phyloP scores from a whole-genome alignment of 2,329 filamentous ascomycete genomes.

The Chrysoporthe deuterocubensis region DNA sequence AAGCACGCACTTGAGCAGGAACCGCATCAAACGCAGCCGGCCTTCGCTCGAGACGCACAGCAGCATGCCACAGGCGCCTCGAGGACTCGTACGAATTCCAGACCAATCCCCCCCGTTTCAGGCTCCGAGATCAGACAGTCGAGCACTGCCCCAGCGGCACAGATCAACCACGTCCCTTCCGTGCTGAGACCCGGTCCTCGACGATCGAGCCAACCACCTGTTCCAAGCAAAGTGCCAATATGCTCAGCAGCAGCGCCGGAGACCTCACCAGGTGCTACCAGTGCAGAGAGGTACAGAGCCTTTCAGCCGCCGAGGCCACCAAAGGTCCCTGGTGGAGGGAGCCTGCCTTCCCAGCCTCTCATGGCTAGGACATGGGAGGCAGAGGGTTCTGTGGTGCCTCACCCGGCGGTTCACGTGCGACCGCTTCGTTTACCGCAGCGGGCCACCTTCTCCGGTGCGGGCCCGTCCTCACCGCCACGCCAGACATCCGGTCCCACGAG shows the following conservation, averaged over 20 bases:
- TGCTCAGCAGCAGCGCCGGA: neutral
- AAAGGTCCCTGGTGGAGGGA: neutral
- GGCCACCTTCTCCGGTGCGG: neutral
- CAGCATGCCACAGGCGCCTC: neutral
- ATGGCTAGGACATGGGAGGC: neutral
- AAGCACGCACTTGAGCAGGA: constrained; percentile 27
- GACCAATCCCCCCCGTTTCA: constrained; percentile 17
- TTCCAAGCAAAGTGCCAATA: neutral
- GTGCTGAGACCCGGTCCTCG: constrained; percentile 27
- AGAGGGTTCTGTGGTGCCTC: neutral
- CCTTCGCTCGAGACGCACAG: no score
- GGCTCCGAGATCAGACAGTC: neutral
- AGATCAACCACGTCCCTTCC: constrained; percentile 12
- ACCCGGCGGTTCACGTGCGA: neutral
- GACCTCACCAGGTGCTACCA: neutral
- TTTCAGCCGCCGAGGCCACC: neutral
- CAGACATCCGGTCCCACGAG: neutral
- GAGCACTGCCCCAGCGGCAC: neutral
- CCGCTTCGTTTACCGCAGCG: neutral
- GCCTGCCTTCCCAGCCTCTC: neutral
- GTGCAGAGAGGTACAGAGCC: neutral
- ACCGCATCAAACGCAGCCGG: neutral
- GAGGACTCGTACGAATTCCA: constrained; percentile 8
- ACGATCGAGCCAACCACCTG: constrained; percentile 13
- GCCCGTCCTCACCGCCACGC: neutral